These are phyloP conservation scores for Triangularia verruculosa DNA, from an alignment of 2,329 filamentous ascomycete species.

Conservation along the genomic window DNA sequence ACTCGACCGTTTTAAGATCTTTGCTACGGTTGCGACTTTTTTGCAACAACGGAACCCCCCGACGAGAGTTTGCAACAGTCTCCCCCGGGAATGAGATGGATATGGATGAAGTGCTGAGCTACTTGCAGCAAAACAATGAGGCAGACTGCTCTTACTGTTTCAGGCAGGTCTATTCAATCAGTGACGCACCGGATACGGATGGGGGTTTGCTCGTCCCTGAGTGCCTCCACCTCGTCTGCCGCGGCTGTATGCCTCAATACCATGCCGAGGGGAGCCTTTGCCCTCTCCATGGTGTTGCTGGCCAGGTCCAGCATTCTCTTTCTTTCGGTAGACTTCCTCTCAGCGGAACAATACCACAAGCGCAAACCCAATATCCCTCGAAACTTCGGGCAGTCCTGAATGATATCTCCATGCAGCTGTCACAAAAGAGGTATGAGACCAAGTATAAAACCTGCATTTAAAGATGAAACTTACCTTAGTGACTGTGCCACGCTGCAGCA, in stretches of 20 bases:
- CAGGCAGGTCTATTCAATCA: background rate
- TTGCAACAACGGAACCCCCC: background rate
- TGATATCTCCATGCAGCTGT: background rate
- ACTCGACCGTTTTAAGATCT: background rate
- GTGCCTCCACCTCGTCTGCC: background rate
- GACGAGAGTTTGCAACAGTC: background rate
- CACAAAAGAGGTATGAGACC: background rate
- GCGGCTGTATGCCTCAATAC: background rate
- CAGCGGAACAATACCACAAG: background rate
- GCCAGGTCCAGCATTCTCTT: background rate
- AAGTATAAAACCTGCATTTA: background rate
- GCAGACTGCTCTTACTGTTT: background rate
- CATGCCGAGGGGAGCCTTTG: background rate
- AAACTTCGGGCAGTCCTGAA: background rate
- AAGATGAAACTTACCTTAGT: no score
- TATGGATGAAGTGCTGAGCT: background rate
- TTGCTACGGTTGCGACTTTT: background rate
- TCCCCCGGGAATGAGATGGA: background rate
- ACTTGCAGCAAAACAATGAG: slow-evolving; percentile 1
- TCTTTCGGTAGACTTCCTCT: background rate
- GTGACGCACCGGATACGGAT: background rate
- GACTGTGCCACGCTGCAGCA: background rate
- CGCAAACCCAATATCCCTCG: background rate
- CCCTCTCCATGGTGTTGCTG: background rate
- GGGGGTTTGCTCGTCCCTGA: background rate